A percentile compares a stretch with the other conserved stretches of the same genome.
Conservation (phyloP, 2,329 filamentous ascomycete genomes). For the Colletotrichum kahawae region DNA sequence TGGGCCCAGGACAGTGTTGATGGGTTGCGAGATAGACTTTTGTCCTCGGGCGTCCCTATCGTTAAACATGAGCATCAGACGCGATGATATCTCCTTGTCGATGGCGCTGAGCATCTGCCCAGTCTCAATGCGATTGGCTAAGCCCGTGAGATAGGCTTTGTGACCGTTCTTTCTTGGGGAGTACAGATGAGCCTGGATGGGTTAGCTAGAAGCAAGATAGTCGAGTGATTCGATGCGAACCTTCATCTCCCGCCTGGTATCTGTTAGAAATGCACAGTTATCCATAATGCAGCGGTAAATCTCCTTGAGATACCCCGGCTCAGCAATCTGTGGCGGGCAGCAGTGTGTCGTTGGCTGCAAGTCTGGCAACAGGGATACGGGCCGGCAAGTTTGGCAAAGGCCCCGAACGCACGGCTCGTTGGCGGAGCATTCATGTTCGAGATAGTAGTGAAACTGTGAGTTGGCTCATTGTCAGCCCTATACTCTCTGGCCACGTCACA, state of each 20-base stretch:
- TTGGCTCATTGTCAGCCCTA: neutral
- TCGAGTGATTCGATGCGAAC: neutral
- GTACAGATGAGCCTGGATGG: constrained; percentile 10
- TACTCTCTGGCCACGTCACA: neutral
- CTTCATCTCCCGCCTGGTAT: constrained; percentile 20
- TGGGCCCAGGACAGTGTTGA: constrained; percentile 7
- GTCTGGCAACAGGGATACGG: constrained; percentile 10
- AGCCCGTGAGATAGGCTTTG: constrained; percentile 3
- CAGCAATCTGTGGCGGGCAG: constrained; percentile 14
- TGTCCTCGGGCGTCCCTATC: constrained; percentile 18
- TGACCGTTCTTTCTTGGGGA: constrained; percentile 19
- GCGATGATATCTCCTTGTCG: constrained; percentile 13
- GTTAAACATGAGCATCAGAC: constrained; percentile 23
- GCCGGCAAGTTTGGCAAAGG: constrained; percentile 12
- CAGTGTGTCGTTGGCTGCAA: constrained; percentile 16
- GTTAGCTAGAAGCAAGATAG: neutral
- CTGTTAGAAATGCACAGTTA: constrained; percentile 16
- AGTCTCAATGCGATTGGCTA: constrained; percentile 8
- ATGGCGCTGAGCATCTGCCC: constrained; percentile 12
- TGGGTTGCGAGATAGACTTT: constrained; percentile 15
- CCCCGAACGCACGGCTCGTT: constrained; percentile 19
- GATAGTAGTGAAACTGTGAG: constrained; percentile 18
- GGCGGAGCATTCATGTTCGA: constrained; percentile 17
- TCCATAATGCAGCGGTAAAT: constrained; percentile 22
- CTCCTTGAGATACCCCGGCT: constrained; percentile 17